phyloP scores from a whole-genome alignment of 2,329 filamentous ascomycete genomes.

The Trichoderma gracile region DNA sequence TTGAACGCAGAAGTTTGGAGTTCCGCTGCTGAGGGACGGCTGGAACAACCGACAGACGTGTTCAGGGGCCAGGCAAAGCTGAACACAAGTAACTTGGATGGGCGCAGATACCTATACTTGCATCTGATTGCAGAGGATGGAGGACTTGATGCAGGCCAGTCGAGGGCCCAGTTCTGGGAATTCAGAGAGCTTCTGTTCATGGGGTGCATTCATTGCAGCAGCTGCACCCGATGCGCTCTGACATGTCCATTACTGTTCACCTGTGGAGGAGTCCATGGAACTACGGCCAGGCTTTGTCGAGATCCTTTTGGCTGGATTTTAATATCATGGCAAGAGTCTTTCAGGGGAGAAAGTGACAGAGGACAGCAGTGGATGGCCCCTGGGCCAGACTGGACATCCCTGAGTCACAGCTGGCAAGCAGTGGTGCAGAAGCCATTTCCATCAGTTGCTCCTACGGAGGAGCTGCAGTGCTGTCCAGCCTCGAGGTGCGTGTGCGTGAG shows the following conservation, averaged over 20 bases:
- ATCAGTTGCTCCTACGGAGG: neutral
- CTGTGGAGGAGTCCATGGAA: neutral
- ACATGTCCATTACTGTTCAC: too few relatives aligned
- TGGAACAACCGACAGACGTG: neutral
- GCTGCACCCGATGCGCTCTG: neutral
- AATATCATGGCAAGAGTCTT: neutral
- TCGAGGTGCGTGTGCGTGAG: neutral
- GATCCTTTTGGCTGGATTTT: neutral
- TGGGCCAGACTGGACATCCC: neutral
- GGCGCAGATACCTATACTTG: neutral
- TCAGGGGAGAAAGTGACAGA: neutral
- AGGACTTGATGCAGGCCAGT: neutral
- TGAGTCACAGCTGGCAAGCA: neutral
- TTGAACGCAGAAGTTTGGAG: too few relatives aligned
- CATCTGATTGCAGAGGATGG: neutral
- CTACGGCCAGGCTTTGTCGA: neutral
- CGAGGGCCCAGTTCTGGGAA: too few relatives aligned
- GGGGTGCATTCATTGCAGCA: neutral
- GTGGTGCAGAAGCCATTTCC: neutral
- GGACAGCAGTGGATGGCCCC: neutral
- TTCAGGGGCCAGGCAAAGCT: neutral
- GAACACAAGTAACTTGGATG: neutral
- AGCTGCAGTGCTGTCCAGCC: neutral
- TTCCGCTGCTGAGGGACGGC: neutral
- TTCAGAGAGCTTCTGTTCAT: neutral